A percentile compares a stretch with the other conserved stretches of the same genome.
phyloP scores from a whole-genome alignment of 306 rosid genomes.

The Ammopiptanthus mongolicus region DNA sequence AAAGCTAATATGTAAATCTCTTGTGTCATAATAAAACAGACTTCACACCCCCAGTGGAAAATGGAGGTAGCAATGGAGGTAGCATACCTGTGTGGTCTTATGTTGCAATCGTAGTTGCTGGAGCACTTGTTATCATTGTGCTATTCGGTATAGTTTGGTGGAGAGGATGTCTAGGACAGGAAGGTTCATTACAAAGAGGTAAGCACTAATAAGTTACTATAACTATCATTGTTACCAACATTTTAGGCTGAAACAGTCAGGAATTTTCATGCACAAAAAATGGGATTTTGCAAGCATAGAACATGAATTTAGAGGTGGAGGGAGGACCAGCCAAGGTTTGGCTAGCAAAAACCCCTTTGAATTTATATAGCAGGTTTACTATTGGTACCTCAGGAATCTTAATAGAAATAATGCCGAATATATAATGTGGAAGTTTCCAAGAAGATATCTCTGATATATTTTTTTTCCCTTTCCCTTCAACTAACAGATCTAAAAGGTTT shows the following conservation, averaged over 20 bases:
- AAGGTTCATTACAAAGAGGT: constrained; percentile 31
- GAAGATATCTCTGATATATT: neutral
- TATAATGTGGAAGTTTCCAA: neutral
- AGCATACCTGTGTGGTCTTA: constrained; percentile 11
- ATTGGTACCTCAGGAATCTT: neutral
- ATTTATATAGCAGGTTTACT: neutral
- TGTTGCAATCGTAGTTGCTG: constrained; percentile 30
- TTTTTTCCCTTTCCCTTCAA: neutral
- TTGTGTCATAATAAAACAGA: constrained; percentile 15
- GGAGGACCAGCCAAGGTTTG: neutral
- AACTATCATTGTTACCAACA: neutral
- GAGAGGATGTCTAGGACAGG: constrained; percentile 22
- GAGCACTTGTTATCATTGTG: constrained; percentile 11
- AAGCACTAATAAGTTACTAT: neutral
- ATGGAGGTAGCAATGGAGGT: neutral
- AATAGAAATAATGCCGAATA: neutral
- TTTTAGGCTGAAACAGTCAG: neutral
- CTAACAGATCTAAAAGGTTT: constrained; percentile 42
- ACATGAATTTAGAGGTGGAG: neutral
- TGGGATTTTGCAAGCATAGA: neutral
- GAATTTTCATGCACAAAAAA: neutral
- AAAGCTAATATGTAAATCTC: neutral
- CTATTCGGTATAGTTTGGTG: constrained; percentile 25
- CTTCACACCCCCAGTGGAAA: constrained; percentile 20
- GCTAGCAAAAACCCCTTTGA: neutral